Conservation (phyloP, 148 eudicot species). For the Rhododendron griersonianum region DNA sequence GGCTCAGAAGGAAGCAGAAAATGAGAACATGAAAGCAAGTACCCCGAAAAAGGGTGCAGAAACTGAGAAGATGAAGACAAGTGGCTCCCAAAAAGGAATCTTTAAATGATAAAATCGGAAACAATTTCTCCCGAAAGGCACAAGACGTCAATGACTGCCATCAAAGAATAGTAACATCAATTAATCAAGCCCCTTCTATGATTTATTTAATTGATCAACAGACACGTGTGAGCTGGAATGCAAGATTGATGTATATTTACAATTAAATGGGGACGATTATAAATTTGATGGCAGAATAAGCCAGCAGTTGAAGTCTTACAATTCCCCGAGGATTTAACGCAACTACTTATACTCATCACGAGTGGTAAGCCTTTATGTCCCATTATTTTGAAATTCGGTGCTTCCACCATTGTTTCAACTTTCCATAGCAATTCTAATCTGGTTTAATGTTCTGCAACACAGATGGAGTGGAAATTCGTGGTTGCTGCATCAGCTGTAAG, state of each 20-base stretch:
- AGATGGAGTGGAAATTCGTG: neutral
- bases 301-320: neutral
- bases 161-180: neutral
- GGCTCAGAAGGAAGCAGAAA: conserved; percentile 70
- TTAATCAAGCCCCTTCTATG: neutral
- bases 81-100: conserved; percentile 13
- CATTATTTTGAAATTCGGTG: neutral
- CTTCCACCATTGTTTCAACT: neutral
- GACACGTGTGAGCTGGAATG: neutral
- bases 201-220: neutral
- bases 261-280: neutral
- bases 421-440: neutral
- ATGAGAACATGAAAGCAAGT: conserved; percentile 38
- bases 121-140: conserved; percentile 13
- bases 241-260: neutral
- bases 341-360: neutral
- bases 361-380: conserved; percentile 1
- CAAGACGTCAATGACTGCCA: neutral
- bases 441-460: neutral
- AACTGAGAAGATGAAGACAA: conserved; percentile 10
- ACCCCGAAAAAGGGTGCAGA: conserved; percentile 14
- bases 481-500: neutral
- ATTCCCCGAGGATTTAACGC: neutral
- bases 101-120: conserved; percentile 10
- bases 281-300: neutral